Base-by-base conservation (phyloP, 1,139 yeast genomes). In the Meyerozyma carpophila region DNA sequence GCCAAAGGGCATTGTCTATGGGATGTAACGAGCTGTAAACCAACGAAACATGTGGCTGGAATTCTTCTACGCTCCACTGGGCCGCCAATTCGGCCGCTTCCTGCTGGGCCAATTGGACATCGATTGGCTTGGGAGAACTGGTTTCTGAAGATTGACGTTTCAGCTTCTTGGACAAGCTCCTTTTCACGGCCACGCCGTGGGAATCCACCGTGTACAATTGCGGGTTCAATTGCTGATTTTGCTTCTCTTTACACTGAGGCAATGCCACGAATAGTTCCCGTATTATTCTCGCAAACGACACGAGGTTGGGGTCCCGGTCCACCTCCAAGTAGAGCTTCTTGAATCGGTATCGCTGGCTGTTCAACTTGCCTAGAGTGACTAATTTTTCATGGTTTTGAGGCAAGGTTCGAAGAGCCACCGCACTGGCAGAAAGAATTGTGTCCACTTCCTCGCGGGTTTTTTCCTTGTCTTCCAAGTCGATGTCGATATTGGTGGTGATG, bases 1-100 rank as follows among this genome's bases (percentile, higher is more conserved):
- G 71, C 66, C 82, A 73, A 45, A 81, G 65, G 0, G 94, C 91
- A 57, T 76, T 84, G 50, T 84, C 85, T 11, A 86, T 75, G 5
- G 89, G 90, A 53, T 80, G 73, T 21, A 78, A 61, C 48, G 79
- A 78, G 13, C 90, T 81, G 61, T 87, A 87, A 5, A 81, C 83
- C 46, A 87, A 63, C 9, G 91, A 83, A 31, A 87, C 66, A 59
- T 87, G 95, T 1, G 95, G 95, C 42, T 77, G 80, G 57, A 70
- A 86, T 44, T 80, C 85, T 9, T 65, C 58, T 7, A 54, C 52
- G 8, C 78, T 75, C 94, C 94, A 86, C 8, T 61, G 65, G 2
- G 74, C 70, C 0, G 77, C 77, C 46, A 63, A 67, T 5, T 44
- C 51, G 2, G 75, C 63, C 13, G 75, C 62, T 41, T 64, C 60